phyloP scores from a whole-genome alignment of 352 stramenopile species.

The Pythium vanterpoolii region DNA sequence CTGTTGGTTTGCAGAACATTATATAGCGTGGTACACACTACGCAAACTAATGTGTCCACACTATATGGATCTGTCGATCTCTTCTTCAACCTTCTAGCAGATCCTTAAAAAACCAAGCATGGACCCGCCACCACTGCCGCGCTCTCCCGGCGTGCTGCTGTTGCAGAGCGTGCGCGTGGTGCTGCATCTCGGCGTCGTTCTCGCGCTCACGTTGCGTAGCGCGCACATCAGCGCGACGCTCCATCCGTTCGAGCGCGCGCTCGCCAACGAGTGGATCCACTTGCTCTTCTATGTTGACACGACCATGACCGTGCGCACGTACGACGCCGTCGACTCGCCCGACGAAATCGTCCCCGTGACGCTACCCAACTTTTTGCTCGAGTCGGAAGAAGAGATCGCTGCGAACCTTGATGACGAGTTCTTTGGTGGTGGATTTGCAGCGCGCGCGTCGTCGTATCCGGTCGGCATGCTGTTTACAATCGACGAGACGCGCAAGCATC shows the following conservation, averaged over 20 bases:
- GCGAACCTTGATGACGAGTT: slow-evolving; percentile 64
- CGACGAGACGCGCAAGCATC: slow-evolving; percentile 57
- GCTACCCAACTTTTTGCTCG: slow-evolving; percentile 63
- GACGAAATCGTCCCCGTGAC: slow-evolving; percentile 27
- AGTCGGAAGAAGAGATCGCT: slow-evolving; percentile 61
- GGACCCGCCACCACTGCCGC: too few relatives aligned
- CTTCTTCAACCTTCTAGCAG: too few relatives aligned
- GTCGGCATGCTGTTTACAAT: slow-evolving; percentile 74
- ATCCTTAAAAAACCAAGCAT: too few relatives aligned
- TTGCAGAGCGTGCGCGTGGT: slow-evolving; percentile 29
- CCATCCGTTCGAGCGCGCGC: slow-evolving; percentile 54
- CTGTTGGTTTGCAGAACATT: too few relatives aligned
- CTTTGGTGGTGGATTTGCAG: slow-evolving; percentile 48
- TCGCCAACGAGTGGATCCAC: slow-evolving; percentile 68
- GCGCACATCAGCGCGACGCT: slow-evolving; percentile 38
- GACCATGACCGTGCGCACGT: slow-evolving; percentile 13
- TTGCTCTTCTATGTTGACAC: slow-evolving; percentile 73
- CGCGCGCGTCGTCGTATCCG: slow-evolving; percentile 47
- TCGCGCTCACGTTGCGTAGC: slow-evolving; percentile 48
- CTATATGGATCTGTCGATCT: too few relatives aligned
- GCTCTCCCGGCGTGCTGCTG: too few relatives aligned
- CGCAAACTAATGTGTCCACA: too few relatives aligned
- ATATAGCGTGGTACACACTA: too few relatives aligned
- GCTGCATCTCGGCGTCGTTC: slow-evolving; percentile 37
- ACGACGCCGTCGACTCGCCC: neutral